A percentile compares a stretch with the other conserved stretches of the same genome.
Conservation (phyloP, 2,329 filamentous ascomycete species). For the Venturia pyrina region DNA sequence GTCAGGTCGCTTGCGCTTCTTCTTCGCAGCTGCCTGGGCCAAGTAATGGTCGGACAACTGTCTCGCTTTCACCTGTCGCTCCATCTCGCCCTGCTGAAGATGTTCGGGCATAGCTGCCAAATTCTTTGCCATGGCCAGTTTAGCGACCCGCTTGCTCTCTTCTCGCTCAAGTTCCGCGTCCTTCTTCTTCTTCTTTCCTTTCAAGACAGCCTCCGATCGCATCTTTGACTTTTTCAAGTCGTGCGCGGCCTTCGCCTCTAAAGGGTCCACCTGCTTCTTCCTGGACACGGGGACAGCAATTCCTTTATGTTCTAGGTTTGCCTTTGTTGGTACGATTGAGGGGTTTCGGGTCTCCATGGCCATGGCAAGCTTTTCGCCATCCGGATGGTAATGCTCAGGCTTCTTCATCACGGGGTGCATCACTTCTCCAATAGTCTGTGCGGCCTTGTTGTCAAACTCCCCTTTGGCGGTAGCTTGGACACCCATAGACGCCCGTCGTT, state of each 20-base stretch:
- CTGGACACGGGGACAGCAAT: not conserved
- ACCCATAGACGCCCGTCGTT: not conserved
- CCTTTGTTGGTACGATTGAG: not conserved
- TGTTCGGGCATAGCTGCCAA: not conserved
- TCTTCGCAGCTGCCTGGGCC: not conserved
- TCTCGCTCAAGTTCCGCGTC: not conserved
- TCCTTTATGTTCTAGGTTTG: not conserved
- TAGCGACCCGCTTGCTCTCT: not conserved
- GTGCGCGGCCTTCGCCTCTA: not conserved
- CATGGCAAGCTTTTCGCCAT: not conserved
- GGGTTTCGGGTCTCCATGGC: not conserved
- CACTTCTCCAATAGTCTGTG: not conserved
- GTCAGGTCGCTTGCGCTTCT: not conserved
- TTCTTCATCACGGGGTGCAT: not conserved
- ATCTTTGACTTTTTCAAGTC: not conserved
- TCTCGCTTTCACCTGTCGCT: not conserved
- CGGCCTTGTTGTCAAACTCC: not conserved
- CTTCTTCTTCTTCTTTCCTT: not conserved
- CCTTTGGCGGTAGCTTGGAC: not conserved
- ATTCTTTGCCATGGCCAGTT: not conserved
- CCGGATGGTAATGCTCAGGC: not conserved
- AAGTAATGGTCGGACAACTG: not conserved
- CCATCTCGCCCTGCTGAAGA: not conserved
- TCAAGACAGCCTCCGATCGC: not conserved
- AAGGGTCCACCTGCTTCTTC: not conserved